Evolutionary conservation across 192 early-diverging fungal species (phyloP), one percentile per base, ranked within the genome.

Genomic region (Coemansia sp.): DNA sequence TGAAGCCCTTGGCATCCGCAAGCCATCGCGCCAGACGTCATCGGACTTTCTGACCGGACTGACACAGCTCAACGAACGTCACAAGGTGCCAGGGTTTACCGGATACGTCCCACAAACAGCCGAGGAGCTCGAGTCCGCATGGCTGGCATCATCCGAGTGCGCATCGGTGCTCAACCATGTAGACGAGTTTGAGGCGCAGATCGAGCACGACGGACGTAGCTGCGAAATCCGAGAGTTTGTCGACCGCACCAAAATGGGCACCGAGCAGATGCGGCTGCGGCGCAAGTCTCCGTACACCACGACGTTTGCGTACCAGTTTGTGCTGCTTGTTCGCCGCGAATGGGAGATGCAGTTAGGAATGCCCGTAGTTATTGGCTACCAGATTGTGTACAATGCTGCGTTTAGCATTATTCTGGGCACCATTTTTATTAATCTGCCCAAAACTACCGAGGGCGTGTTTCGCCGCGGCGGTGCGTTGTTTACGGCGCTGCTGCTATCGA

Each of bases 31-130:
- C 29, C 87, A 90, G 70, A 88, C 88, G 2, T 87, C 85, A 0
- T 84, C 89, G 2, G 90, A 93, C 65, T 91, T 89, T 63, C 70
- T 92, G 29, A 91, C 89, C 7, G 89, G 89, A 7, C 57, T 92
- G 25, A 90, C 88, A 5, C 85, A 88, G 53, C 80, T 83, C 19
- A 66, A 83, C 39, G 87, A 91, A 66, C 85, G 85, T 37, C 66
- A 76, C 19, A 66, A 82, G 6, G 59, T 70, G 8, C 55, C 76
- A 4, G 91, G 87, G 2, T 90, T 80, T 72, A 82, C 86, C 64
- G 70, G 78, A 2, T 57, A 64, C 25, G 79, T 80, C 1, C 91
- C 90, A 2, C 69, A 66, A 15, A 82, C 84, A 0, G 79, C 87
- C 38, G 81, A 82, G 24, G 88, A 90, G 48, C 90, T 92, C 68